Base-by-base conservation (phyloP, 345 rosid species). In the Euphorbia lathyris region DNA sequence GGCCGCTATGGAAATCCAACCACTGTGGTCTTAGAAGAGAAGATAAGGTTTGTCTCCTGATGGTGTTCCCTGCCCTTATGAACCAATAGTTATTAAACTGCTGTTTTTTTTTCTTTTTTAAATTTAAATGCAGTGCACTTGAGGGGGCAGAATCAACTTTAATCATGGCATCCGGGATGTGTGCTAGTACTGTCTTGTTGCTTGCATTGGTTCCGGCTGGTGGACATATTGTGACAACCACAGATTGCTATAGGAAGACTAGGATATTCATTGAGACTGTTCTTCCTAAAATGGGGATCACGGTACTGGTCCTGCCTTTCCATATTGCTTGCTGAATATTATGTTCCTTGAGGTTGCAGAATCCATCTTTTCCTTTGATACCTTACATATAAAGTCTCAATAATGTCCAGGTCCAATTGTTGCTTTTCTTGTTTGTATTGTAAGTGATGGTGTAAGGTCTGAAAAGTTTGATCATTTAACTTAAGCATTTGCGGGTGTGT, bases 1-100 rank as follows among this genome's bases (percentile, higher is more conserved):
- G 99, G 99, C 57, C 87, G 99, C 32, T 95, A 95, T 80, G 99
- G 99, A 55, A 95, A 95, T 83, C 99, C 99, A 0, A 95, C 99
- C 9, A 92, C 99, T 3, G 88, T 68, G 43, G 97, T 90, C 26
- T 72, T 71, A 0, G 99, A 95, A 80, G 88, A 92, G 76, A 95
- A 95, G 79, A 81, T 95, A 75, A 95, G 99, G 99, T 95, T 56
- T 51, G 72, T 59, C 19, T 19, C 19, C 47, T 56, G 19, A 27
- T n/a, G 22, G 8, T 68, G 38, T 60, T 14, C 68, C 20, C 52
- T 26, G 22, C 22, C 36, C 48, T 2, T 77, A 42, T 43, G 57
- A 1, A 72, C 53, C 9, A 26, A 64, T 70, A 19, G 11, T 68
- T 74, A 67, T 32, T 25, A n/a, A 58, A 34, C 32, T 17, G 42